Percentiles rank a stretch among this genome's conserved stretches.
These are phyloP conservation scores for Cystoderma amianthinum DNA, from an alignment of 768 basidiomycete species.

Conservation along the genomic window DNA sequence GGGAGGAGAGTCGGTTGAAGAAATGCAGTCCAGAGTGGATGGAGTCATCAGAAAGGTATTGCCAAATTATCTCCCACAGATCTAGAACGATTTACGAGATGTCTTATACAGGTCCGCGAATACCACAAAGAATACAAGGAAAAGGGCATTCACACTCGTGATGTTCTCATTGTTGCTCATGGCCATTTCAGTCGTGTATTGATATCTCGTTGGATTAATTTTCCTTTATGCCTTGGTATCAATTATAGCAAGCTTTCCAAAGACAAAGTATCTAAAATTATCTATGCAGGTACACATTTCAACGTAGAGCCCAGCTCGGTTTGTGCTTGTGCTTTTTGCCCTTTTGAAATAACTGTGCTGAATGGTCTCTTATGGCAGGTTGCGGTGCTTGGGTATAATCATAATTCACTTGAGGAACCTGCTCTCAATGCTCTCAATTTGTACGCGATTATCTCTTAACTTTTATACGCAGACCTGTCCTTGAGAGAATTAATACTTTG, in stretches of 20 bases:
- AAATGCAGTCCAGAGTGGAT: constrained; percentile 80
- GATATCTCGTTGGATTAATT: constrained; percentile 77
- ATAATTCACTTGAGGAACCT: constrained; percentile 71
- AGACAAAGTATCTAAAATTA: constrained; percentile 3
- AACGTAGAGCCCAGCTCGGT: constrained; percentile 84
- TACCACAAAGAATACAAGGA: constrained; percentile 68
- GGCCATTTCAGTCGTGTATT: constrained; percentile 76
- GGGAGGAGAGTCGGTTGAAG: constrained; percentile 75
- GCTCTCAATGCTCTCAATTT: constrained; percentile 70
- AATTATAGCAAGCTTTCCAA: background rate
- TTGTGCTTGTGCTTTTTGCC: constrained; percentile 14
- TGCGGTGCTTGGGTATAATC: constrained; percentile 79
- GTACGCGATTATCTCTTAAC: constrained; percentile 20
- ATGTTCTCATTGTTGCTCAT: constrained; percentile 88
- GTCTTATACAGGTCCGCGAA: constrained; percentile 49
- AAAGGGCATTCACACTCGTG: constrained; percentile 57
- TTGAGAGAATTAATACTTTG: too few relatives aligned
- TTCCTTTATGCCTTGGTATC: constrained; percentile 54
- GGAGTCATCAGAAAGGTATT: constrained; percentile 62
- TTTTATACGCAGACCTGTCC: too few relatives aligned
- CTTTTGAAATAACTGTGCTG: background rate
- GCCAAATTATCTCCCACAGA: constrained; percentile 3
- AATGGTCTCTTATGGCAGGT: constrained; percentile 36
- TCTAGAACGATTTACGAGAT: background rate
- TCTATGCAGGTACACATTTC: constrained; percentile 57